Conservation (phyloP, 129 eudicot genomes). For the Helianthus annuus region HanXRQr2.0-SUNRISE NC_035435.2:42280356-42280855, state of each 20-base stretch:
- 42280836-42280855: not conserved
- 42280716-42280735: not conserved
- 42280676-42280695: not conserved
- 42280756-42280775: not conserved
- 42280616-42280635: slow-evolving; percentile 38
- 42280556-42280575: slow-evolving; percentile 66
- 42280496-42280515: slow-evolving; percentile 76
- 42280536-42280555: slow-evolving; percentile 81
- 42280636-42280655: slow-evolving; percentile 22
- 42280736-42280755: not conserved
- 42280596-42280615: not conserved
- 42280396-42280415: not conserved
- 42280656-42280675: slow-evolving; percentile 14
- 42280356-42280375: slow-evolving; percentile 17
- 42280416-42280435: slow-evolving; percentile 21
- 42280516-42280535: slow-evolving; percentile 85
- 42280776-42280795: not conserved
- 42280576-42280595: slow-evolving; percentile 52
- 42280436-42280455: slow-evolving; percentile 52
- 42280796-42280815: not conserved
- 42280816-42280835: not conserved
- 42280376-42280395: not conserved
- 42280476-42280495: slow-evolving; percentile 82
- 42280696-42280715: not conserved
- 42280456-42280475: slow-evolving; percentile 47